These are phyloP conservation scores for Penicillium waksmanii DNA, from an alignment of 495 filamentous ascomycete species.

Conservation along the genomic window DNA sequence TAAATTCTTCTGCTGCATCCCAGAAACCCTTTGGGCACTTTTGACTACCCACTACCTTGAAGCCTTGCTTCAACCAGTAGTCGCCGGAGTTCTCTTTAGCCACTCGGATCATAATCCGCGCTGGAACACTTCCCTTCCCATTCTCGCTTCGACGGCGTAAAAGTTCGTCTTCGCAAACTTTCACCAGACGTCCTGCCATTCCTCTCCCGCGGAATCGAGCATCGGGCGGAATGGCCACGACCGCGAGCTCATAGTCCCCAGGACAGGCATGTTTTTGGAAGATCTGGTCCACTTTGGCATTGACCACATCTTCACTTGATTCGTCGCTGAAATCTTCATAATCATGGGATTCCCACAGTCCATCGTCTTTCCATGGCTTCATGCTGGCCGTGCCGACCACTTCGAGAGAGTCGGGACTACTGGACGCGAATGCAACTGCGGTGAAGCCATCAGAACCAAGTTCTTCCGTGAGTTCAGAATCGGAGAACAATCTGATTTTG, in stretches of 20 bases:
- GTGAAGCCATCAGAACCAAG: conserved; percentile 14
- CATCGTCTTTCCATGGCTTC: conserved; percentile 25
- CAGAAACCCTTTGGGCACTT: conserved; percentile 14
- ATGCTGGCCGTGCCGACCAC: conserved; percentile 23
- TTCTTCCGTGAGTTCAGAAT: conserved; percentile 14
- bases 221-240: conserved; percentile 16
- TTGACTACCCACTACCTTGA: conserved; percentile 12
- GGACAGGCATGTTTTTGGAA: conserved; percentile 6
- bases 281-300: conserved; percentile 4
- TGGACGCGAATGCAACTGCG: conserved; percentile 14
- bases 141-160: conserved; percentile 6
- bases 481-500: conserved; percentile 11
- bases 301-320: background rate
- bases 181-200: conserved; percentile 12
- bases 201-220: conserved; percentile 17
- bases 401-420: background rate
- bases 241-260: conserved; percentile 18
- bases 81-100: conserved; percentile 15
- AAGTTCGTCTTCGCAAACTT: conserved; percentile 16
- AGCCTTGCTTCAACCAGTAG: conserved; percentile 21
- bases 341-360: conserved; percentile 15
- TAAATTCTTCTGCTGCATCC: conserved; percentile 11
- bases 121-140: background rate
- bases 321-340: background rate
- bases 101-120: conserved; percentile 19